phyloP scores from a whole-genome alignment of 805 yeast genomes.

The Candida patagonica region DNA sequence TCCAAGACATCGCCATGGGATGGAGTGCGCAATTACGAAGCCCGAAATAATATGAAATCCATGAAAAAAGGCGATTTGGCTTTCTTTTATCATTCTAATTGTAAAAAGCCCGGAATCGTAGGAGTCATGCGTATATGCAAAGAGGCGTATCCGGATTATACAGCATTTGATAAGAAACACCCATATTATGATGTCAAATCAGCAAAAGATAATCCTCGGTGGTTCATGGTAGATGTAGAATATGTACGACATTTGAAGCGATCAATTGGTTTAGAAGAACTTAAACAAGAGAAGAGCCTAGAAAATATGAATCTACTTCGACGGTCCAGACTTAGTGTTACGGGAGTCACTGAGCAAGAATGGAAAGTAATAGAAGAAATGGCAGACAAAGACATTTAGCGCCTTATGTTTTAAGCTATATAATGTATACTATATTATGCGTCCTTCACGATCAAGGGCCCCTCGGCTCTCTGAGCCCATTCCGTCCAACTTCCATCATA shows the following conservation, averaged over 20 bases:
- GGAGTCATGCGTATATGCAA: slow-evolving; percentile 31
- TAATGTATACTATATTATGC: not conserved
- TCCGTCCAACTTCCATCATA: slow-evolving; percentile 69
- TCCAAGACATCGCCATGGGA: slow-evolving; percentile 43
- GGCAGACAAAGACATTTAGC: no score
- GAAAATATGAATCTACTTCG: slow-evolving; percentile 37
- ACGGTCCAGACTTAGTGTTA: slow-evolving; percentile 43
- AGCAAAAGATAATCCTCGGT: slow-evolving; percentile 34
- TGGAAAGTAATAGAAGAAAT: slow-evolving; percentile 33
- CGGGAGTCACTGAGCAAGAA: slow-evolving; percentile 38
- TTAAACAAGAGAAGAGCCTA: slow-evolving; percentile 29
- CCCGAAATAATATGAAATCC: slow-evolving; percentile 39
- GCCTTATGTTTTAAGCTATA: not conserved
- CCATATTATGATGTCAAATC: slow-evolving; percentile 43
- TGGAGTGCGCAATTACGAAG: slow-evolving; percentile 52
- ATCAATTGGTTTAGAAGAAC: slow-evolving; percentile 33
- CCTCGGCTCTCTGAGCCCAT: slow-evolving; percentile 70
- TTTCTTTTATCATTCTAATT: slow-evolving; percentile 48
- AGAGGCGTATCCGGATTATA: slow-evolving; percentile 26
- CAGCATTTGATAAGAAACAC: slow-evolving; percentile 33
- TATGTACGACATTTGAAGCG: slow-evolving; percentile 36
- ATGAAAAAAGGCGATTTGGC: slow-evolving; percentile 41
- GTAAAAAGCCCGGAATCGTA: slow-evolving; percentile 46
- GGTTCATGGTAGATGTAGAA: slow-evolving; percentile 50
- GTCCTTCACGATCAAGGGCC: slow-evolving; percentile 41